Conservation (phyloP, 768 basidiomycete genomes). For the Tulasnella sp. region DNA sequence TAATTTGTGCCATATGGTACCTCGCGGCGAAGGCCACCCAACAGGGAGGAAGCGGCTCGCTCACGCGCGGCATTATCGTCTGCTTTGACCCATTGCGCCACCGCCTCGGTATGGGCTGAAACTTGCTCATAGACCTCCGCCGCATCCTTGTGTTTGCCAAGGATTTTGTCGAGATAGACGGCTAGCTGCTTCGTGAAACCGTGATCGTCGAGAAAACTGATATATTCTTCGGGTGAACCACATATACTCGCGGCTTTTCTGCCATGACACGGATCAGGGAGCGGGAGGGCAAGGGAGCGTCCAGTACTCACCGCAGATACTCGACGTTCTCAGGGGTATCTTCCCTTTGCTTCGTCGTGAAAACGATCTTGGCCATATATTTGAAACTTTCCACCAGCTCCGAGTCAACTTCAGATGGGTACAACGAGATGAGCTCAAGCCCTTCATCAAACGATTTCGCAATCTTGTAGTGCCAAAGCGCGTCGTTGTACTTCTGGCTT, state of each 20-base stretch:
- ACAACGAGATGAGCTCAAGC: not conserved
- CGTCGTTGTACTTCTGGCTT: slow-evolving; percentile 3
- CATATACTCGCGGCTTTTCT: not conserved
- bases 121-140: slow-evolving; percentile 41
- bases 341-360: slow-evolving; percentile 19
- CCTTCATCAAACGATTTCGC: slow-evolving; percentile 5
- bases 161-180: slow-evolving; percentile 33
- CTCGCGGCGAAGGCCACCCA: slow-evolving; percentile 1
- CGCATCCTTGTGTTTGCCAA: slow-evolving; percentile 36
- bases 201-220: slow-evolving; percentile 1
- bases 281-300: not conserved
- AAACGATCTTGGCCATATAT: too few relatives aligned
- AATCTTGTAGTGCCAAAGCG: not conserved
- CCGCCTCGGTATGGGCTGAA: slow-evolving; percentile 22
- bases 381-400: slow-evolving; percentile 25
- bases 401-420: slow-evolving; percentile 24
- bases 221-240: slow-evolving; percentile 17
- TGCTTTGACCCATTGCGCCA: not conserved
- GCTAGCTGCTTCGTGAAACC: slow-evolving; percentile 34
- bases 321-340: not conserved
- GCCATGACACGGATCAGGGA: not conserved
- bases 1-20: not conserved
- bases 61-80: not conserved
- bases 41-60: not conserved
- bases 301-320: not conserved